Percentiles rank a stretch among this genome's conserved stretches.
These are phyloP conservation scores for Naganishia friedmannii DNA, from an alignment of 768 basidiomycete species.

Conservation along the genomic window DNA sequence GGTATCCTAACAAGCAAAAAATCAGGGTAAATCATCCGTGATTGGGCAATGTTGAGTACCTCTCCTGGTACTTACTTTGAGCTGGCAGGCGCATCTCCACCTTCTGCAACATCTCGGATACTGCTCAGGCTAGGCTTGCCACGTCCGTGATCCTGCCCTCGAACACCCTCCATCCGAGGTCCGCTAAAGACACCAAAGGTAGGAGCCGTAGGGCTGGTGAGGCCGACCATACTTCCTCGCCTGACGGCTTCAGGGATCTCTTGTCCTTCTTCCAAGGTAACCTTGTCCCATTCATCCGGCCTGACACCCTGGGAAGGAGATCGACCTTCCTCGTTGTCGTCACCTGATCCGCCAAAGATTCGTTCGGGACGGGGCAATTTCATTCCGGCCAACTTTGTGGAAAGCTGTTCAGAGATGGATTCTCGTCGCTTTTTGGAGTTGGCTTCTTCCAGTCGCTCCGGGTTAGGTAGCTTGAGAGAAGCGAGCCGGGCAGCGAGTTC, in stretches of 20 bases:
- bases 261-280: constrained; percentile 44
- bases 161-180: constrained; percentile 2
- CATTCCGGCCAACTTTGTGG: constrained; percentile 44
- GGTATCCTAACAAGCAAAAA: constrained; percentile 9
- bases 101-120: constrained; percentile 17
- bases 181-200: constrained; percentile 17
- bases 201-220: constrained; percentile 25
- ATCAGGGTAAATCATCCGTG: neutral
- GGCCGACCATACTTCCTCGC: constrained; percentile 34
- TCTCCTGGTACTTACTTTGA: constrained; percentile 1
- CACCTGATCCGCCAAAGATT: constrained; percentile 45
- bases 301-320: constrained; percentile 41
- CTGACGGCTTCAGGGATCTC: constrained; percentile 50
- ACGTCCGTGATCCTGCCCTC: constrained; percentile 15
- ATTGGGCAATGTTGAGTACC: neutral
- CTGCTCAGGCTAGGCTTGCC: constrained; percentile 31
- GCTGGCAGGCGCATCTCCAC: neutral
- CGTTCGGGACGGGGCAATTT: constrained; percentile 50
- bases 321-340: constrained; percentile 33
- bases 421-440: constrained; percentile 41
- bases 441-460: constrained; percentile 44
- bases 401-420: constrained; percentile 47
- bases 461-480: constrained; percentile 40
- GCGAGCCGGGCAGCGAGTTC: constrained; percentile 27
- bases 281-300: constrained; percentile 50